Percentiles rank a stretch among this genome's conserved stretches.
Conservation (phyloP, 148 eudicot species). For the Hydrangea macrophylla region DNA sequence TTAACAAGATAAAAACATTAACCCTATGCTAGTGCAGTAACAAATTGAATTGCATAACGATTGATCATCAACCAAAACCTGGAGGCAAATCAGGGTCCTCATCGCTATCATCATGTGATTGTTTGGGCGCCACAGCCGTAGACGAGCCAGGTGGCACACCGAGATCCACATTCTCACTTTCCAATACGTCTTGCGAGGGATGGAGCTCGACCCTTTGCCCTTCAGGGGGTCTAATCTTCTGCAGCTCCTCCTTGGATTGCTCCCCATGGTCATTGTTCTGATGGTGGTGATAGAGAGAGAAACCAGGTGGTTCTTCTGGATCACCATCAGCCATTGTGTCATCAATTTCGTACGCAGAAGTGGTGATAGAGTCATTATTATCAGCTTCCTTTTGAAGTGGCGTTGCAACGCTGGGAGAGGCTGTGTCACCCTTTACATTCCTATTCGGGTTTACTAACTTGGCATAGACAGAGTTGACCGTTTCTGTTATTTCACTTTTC, state of each 20-base stretch:
- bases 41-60: too few species aligned
- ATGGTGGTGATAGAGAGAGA: conserved; percentile 25
- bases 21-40: too few species aligned
- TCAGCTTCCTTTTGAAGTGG: conserved; percentile 21
- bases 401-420: conserved; percentile 18
- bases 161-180: conserved; percentile 20
- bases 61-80: conserved; percentile 76
- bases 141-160: conserved; percentile 49
- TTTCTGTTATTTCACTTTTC: conserved; percentile 64
- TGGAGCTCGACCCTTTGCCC: conserved; percentile 18
- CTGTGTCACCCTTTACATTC: conserved; percentile 28
- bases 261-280: conserved; percentile 17
- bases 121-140: conserved; percentile 23
- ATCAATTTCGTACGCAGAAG: conserved; percentile 22
- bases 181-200: conserved; percentile 8
- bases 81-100: conserved; percentile 90
- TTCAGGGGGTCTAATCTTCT: conserved; percentile 19
- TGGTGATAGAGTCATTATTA: conserved; percentile 16
- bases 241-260: conserved; percentile 21
- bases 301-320: conserved; percentile 43
- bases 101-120: conserved; percentile 34
- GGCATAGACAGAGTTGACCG: conserved; percentile 63
- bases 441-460: conserved; percentile 46
- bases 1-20: too few species aligned
- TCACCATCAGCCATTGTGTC: conserved; percentile 38